These are phyloP conservation scores for Phenoliferia sp. DNA, from an alignment of 1,284 basidiomycete species.

Conservation along the genomic window DNA sequence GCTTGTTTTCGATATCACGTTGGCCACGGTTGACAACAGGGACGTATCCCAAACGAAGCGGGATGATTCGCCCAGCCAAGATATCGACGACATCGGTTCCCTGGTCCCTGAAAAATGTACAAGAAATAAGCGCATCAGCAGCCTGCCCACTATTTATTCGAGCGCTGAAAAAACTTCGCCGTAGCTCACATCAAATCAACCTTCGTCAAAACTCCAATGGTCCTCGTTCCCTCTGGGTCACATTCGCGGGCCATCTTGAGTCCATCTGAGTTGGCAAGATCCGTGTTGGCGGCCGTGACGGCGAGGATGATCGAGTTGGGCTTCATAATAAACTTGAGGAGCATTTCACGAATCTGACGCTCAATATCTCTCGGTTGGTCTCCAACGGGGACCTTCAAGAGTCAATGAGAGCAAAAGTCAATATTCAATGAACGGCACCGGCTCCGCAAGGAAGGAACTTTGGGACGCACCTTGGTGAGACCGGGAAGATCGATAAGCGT, in stretches of 20 bases:
- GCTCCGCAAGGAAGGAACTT: background rate
- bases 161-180: too few relatives aligned
- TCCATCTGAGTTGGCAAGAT: constrained; percentile 97
- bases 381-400: constrained; percentile 70
- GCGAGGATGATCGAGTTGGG: constrained; percentile 79
- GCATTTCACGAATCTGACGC: constrained; percentile 95
- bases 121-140: too few relatives aligned
- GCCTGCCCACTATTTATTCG: too few relatives aligned
- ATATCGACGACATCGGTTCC: constrained; percentile 99
- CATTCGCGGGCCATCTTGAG: constrained; percentile 94
- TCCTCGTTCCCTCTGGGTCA: constrained; percentile 89
- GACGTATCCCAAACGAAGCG: constrained; percentile 90
- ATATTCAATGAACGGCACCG: background rate
- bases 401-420: background rate
- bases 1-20: constrained; percentile 85
- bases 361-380: constrained; percentile 98
- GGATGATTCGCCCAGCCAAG: constrained; percentile 89
- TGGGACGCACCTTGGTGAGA: constrained; percentile 66
- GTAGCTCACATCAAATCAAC: constrained; percentile 84
- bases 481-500: constrained; percentile 96
- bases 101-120: constrained; percentile 71
- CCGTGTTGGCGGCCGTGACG: constrained; percentile 91
- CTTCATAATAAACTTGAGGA: constrained; percentile 90
- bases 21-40: constrained; percentile 97
- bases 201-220: constrained; percentile 96